Evolutionary conservation across 192 early-diverging fungal genomes (phyloP).

Genomic region (Chytriomyces confervae): DNA sequence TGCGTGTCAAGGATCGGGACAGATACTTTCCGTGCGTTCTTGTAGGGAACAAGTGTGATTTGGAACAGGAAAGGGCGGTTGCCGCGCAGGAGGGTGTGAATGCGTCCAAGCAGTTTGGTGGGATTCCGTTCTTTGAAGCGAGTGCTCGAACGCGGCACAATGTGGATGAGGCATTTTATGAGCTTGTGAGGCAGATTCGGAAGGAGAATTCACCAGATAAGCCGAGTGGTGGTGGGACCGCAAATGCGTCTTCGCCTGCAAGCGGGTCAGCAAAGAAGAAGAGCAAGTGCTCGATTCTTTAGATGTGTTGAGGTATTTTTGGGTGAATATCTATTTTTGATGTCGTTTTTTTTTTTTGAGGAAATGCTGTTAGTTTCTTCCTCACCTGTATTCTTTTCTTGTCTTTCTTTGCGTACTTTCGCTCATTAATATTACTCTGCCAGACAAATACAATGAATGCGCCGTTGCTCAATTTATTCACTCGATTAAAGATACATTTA

Average conservation of each 20-base stretch:
- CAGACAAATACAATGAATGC: too few relatives aligned
- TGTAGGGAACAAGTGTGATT: slow-evolving; percentile 89
- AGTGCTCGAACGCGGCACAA: slow-evolving; percentile 87
- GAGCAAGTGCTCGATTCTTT: neutral
- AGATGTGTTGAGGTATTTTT: too few relatives aligned
- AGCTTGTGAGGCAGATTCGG: slow-evolving; percentile 83
- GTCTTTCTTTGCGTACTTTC: too few relatives aligned
- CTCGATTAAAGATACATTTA: too few relatives aligned
- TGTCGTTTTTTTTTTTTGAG: too few relatives aligned
- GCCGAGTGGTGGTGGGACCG: neutral
- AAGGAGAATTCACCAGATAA: slow-evolving; percentile 39
- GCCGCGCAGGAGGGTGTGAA: slow-evolving; percentile 75
- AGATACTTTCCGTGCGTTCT: slow-evolving; percentile 76
- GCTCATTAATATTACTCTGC: too few relatives aligned
- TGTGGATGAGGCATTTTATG: slow-evolving; percentile 91
- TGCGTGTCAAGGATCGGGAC: slow-evolving; percentile 80
- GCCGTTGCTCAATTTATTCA: too few relatives aligned
- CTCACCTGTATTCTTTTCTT: too few relatives aligned
- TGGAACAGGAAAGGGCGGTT: slow-evolving; percentile 69
- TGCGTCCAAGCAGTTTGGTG: slow-evolving; percentile 76
- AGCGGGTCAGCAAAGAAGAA: neutral
- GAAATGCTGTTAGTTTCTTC: too few relatives aligned
- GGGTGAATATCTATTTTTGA: too few relatives aligned
- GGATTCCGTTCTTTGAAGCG: slow-evolving; percentile 81
- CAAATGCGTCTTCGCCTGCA: neutral